phyloP scores from a whole-genome alignment of 768 basidiomycete species.

The Polyporus arcularius region DNA sequence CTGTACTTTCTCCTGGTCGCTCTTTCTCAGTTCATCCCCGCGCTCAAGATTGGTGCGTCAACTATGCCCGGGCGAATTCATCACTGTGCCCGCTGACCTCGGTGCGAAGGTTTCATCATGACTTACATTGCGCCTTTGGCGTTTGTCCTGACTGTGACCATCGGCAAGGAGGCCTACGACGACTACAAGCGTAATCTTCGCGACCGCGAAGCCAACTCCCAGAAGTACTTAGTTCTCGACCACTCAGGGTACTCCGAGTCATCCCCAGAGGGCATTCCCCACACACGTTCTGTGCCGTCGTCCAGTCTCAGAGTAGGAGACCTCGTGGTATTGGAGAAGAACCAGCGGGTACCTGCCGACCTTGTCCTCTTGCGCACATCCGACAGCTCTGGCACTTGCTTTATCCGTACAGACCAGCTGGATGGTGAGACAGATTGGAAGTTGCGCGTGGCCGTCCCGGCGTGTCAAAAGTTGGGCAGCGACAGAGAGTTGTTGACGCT shows the following conservation, averaged over 20 bases:
- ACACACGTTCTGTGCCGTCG: slow-evolving; percentile 77
- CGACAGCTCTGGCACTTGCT: slow-evolving; percentile 91
- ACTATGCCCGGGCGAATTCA: not conserved
- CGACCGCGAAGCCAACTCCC: slow-evolving; percentile 94
- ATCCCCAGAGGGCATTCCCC: slow-evolving; percentile 30
- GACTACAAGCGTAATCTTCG: slow-evolving; percentile 94
- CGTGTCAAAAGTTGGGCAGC: slow-evolving; percentile 73
- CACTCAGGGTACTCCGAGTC: slow-evolving; percentile 38
- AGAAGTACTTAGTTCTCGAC: slow-evolving; percentile 84
- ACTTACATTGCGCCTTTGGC: slow-evolving; percentile 97
- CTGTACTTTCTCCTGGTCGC: slow-evolving; percentile 97
- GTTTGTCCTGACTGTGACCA: slow-evolving; percentile 92
- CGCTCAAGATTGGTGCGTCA: slow-evolving; percentile 86
- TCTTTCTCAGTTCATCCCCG: slow-evolving; percentile 92
- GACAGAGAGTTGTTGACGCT: slow-evolving; percentile 56
- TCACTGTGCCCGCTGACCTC: not conserved
- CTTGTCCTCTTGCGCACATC: slow-evolving; percentile 86
- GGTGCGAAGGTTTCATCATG: slow-evolving; percentile 76
- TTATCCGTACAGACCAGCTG: slow-evolving; percentile 96
- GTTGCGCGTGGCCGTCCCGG: slow-evolving; percentile 82
- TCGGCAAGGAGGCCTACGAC: slow-evolving; percentile 99
- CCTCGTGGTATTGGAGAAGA: slow-evolving; percentile 90
- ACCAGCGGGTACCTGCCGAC: slow-evolving; percentile 95
- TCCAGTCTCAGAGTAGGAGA: slow-evolving; percentile 90
- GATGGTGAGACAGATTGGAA: slow-evolving; percentile 99